Conservation (phyloP, 768 basidiomycete genomes). For the Rhizopogon rudus region DNA sequence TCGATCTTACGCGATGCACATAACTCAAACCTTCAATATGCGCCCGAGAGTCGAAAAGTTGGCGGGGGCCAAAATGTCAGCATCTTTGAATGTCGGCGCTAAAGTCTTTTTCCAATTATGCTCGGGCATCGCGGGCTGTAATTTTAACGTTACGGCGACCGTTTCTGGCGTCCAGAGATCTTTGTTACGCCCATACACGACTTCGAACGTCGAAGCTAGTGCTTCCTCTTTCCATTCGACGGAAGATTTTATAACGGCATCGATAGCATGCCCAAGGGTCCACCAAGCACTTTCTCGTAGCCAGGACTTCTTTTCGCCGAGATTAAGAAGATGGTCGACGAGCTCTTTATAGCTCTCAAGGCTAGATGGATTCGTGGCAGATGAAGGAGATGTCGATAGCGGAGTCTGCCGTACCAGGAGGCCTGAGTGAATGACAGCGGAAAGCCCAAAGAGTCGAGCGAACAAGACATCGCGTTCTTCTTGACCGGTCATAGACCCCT, state of each 20-base stretch:
- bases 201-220: constrained; percentile 41
- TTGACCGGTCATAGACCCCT: constrained; percentile 78
- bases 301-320: constrained; percentile 88
- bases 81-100: constrained; percentile 71
- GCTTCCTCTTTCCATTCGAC: constrained; percentile 73
- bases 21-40: constrained; percentile 67
- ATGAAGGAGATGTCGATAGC: constrained; percentile 47
- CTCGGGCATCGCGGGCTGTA: constrained; percentile 58
- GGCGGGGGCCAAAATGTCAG: constrained; percentile 58
- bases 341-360: constrained; percentile 53
- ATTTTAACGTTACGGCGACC: constrained; percentile 68
- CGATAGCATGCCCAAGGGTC: constrained; percentile 60
- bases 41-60: constrained; percentile 72
- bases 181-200: constrained; percentile 36
- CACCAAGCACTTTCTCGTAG: constrained; percentile 90
- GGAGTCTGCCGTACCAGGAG: constrained; percentile 63
- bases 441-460: constrained; percentile 87
- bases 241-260: constrained; percentile 50
- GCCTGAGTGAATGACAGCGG: constrained; percentile 80
- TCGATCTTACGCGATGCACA: background rate
- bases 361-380: constrained; percentile 50
- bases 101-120: constrained; percentile 64
- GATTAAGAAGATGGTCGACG: constrained; percentile 52
- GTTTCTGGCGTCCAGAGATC: constrained; percentile 82
- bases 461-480: constrained; percentile 93